These are phyloP conservation scores for Tetrahymena thermophila DNA, from an alignment of 73 alveolate species.

Conservation along the genomic window DNA sequence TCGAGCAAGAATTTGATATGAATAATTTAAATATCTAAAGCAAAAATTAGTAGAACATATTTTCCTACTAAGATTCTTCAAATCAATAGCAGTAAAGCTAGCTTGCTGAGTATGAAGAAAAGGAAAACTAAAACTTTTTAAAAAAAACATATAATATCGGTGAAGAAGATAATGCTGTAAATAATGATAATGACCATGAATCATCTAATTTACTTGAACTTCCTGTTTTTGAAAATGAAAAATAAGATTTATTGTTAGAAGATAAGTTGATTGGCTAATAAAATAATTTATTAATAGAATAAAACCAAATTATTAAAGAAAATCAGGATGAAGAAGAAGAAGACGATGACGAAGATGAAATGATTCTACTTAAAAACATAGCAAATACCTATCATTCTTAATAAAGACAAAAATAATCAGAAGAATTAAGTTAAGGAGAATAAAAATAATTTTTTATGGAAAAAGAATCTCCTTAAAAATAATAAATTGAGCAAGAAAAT, in stretches of 20 bases:
- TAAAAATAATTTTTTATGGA: background rate
- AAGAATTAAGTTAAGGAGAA: background rate
- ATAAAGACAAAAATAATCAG: background rate
- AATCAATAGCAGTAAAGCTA: background rate
- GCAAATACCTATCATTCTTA: background rate
- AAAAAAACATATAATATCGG: background rate
- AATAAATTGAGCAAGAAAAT: background rate
- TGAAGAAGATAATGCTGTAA: background rate
- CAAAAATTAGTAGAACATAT: background rate
- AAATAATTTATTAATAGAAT: background rate
- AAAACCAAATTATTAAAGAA: background rate
- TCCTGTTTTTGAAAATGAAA: background rate
- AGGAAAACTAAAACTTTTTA: too few relatives aligned
- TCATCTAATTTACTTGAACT: background rate
- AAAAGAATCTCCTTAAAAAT: background rate
- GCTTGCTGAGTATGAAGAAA: background rate
- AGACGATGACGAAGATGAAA: background rate
- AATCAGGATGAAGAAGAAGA: background rate
- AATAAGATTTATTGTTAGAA: background rate
- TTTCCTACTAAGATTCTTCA: background rate
- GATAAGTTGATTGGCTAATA: background rate
- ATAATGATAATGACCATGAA: background rate
- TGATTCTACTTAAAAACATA: background rate
- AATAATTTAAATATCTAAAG: background rate
- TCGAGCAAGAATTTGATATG: background rate